Percentiles rank a stretch among this genome's conserved stretches.
These are phyloP conservation scores for Podospora tetraspora DNA, from an alignment of 495 filamentous ascomycete species.

Conservation along the genomic window DNA sequence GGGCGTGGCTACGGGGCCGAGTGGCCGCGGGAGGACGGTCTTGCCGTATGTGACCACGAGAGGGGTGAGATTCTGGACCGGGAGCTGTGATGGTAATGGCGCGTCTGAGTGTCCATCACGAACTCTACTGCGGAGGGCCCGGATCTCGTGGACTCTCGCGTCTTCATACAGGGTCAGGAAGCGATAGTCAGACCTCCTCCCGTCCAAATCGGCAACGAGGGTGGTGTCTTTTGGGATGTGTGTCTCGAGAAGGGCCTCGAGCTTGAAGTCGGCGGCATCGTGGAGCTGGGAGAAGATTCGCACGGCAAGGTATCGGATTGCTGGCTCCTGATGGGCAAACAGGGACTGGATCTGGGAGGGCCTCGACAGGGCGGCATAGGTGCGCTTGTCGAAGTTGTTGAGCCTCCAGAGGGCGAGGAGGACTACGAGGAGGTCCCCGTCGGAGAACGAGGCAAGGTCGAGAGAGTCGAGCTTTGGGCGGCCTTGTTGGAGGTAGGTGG, in stretches of 20 bases:
- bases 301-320: slow-evolving; percentile 74
- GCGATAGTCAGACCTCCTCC: slow-evolving; percentile 69
- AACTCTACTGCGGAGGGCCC: slow-evolving; percentile 38
- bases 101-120: slow-evolving; percentile 16
- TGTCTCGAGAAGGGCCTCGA: slow-evolving; percentile 60
- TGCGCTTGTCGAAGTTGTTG: slow-evolving; percentile 63
- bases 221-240: slow-evolving; percentile 55
- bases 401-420: slow-evolving; percentile 73
- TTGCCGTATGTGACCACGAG: slow-evolving; percentile 48
- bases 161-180: slow-evolving; percentile 82
- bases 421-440: slow-evolving; percentile 33
- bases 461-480: slow-evolving; percentile 12
- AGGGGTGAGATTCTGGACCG: slow-evolving; percentile 36
- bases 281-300: slow-evolving; percentile 73
- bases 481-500: slow-evolving; percentile 23
- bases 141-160: slow-evolving; percentile 39
- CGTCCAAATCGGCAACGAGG: slow-evolving; percentile 70
- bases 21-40: slow-evolving; percentile 62
- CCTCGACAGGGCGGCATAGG: slow-evolving; percentile 56
- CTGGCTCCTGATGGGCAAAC: slow-evolving; percentile 53
- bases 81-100: slow-evolving; percentile 18
- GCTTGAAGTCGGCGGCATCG: slow-evolving; percentile 71
- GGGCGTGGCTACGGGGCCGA: slow-evolving; percentile 42
- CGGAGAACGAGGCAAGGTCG: slow-evolving; percentile 19
- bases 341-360: slow-evolving; percentile 63